phyloP scores from a whole-genome alignment of 768 basidiomycete species.

The Mycena filopes region DNA sequence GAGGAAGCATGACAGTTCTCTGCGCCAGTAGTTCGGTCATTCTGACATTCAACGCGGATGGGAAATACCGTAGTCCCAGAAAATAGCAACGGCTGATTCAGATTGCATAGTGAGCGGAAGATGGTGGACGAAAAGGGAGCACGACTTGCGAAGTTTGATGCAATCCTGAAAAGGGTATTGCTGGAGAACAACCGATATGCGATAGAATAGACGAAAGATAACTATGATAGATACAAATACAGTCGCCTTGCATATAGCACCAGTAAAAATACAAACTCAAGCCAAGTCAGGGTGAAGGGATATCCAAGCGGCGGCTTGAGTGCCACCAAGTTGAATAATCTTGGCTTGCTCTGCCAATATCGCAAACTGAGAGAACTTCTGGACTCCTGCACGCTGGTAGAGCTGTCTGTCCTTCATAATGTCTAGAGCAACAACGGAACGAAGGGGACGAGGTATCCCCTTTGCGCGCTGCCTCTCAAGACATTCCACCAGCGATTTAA shows the following conservation, averaged over 20 bases:
- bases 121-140: conserved; percentile 26
- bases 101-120: conserved; percentile 48
- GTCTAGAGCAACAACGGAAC: conserved; percentile 16
- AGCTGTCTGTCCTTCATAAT: conserved; percentile 24
- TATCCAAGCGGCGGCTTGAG: conserved; percentile 39
- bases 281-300: conserved; percentile 16
- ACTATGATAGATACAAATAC: too few relatives aligned
- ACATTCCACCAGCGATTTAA: conserved; percentile 1
- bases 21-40: conserved; percentile 27
- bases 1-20: conserved; percentile 57
- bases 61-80: conserved; percentile 51
- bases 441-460: conserved; percentile 18
- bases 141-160: conserved; percentile 12
- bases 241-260: too few relatives aligned
- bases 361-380: conserved; percentile 46
- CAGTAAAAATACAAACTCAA: too few relatives aligned
- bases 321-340: conserved; percentile 43
- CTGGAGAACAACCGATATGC: background rate
- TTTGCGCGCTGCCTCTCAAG: conserved; percentile 10
- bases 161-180: conserved; percentile 4
- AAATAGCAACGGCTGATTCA: conserved; percentile 48
- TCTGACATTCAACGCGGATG: background rate
- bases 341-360: conserved; percentile 40
- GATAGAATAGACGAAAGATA: too few relatives aligned
- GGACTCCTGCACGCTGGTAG: conserved; percentile 45